Evolutionary conservation across 163 green algal genomes (phyloP).

Genomic region (Chloromonas sp.): DNA sequence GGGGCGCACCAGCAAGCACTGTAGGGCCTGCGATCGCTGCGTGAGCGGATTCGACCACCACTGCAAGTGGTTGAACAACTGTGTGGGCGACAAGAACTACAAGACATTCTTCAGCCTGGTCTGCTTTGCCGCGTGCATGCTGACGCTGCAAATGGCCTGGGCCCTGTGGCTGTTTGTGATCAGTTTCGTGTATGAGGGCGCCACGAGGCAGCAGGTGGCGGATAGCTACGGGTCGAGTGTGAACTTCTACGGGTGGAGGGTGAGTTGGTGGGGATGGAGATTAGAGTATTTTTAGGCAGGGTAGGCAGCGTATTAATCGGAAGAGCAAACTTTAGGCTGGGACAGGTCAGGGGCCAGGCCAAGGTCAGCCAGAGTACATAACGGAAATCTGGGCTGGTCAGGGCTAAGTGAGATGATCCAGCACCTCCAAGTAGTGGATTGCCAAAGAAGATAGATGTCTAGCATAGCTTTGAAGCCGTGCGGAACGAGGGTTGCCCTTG

Average conservation of each 20-base stretch:
- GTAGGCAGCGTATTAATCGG: too few relatives aligned
- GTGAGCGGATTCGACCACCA: slow-evolving; percentile 71
- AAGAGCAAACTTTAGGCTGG: too few relatives aligned
- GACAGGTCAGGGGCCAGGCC: too few relatives aligned
- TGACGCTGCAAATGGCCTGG: slow-evolving; percentile 34
- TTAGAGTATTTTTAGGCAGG: too few relatives aligned
- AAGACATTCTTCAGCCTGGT: slow-evolving; percentile 62
- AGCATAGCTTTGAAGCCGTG: too few relatives aligned
- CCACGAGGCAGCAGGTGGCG: slow-evolving; percentile 1
- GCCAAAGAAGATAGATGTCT: too few relatives aligned
- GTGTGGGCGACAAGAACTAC: slow-evolving; percentile 69
- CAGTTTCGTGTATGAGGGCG: slow-evolving; percentile 23
- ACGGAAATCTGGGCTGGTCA: too few relatives aligned
- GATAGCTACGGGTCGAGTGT: slow-evolving; percentile 22
- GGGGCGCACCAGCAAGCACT: slow-evolving; percentile 56
- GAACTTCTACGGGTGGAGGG: slow-evolving; percentile 1
- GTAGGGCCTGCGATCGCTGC: slow-evolving; percentile 58
- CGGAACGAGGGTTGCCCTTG: too few relatives aligned
- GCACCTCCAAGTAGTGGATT: too few relatives aligned
- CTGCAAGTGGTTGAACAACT: slow-evolving; percentile 83
- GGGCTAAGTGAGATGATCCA: too few relatives aligned
- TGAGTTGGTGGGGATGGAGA: background rate
- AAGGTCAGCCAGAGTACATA: too few relatives aligned
- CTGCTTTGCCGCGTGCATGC: slow-evolving; percentile 21
- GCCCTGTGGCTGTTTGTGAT: slow-evolving; percentile 29